Evolutionary conservation across 208 protist species (phyloP), one percentile per base, ranked within the genome.

Genomic region (Trypanosoma boissoni): DNA sequence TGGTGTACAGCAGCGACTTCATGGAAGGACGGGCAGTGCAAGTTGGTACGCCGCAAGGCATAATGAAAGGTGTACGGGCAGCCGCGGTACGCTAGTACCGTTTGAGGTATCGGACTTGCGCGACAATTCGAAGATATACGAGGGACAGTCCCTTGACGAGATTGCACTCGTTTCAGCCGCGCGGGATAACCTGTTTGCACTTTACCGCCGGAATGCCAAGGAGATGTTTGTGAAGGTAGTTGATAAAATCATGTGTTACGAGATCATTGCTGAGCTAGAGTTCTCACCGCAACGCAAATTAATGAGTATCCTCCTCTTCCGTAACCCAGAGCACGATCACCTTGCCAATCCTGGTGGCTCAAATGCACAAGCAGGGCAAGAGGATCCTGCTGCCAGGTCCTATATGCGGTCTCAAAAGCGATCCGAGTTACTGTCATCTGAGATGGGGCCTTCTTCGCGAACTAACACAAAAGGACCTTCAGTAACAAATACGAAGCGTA

Each of bases 61-160:
- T 43, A 63, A 60, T 36, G 66, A 72, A 45, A 49, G 57, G 23
- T 54, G 32, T 5, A 60, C 39, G 1, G 39, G 60, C 39, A 43
- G 44, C 27, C 73, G 59, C 45, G 45, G 36, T 23, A 21, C 39
- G 1, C 56, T 50, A 9, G 51, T 58, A 41, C 34, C 50, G 20
- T 37, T 16, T 4, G 23, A 43, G 8, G 43, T 91, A 18, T 58
- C 68, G 29, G 24, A 34, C n/a, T 59, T 74, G 46, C 78, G 75
- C 31, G 84, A 91, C 29, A 67, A 80, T 12, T 65, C 68, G 16
- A 87, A 88, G 45, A 62, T 88, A 16, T 98, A 95, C 65, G 83
- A 97, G 51, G 89, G 84, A 0, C 74, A 88, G 59, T 96, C 87
- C 28, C 76, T 94, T 2, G 96, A 98, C 66, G 96, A 98, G 67